Conservation (phyloP, 225 moss, liverwort and hornwort genomes). For the Marchantia polymorpha region DNA sequence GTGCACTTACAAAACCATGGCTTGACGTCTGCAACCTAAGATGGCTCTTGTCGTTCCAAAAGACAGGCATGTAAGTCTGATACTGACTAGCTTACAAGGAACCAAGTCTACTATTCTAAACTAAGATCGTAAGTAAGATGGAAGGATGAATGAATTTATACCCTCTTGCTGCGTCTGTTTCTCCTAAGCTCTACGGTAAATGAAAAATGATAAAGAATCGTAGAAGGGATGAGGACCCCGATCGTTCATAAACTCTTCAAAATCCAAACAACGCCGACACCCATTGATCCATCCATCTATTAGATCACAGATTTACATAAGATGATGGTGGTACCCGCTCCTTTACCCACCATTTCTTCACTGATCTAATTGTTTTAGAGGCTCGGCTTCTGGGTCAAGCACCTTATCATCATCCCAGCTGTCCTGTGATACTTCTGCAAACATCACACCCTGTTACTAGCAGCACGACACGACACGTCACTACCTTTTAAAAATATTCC, state of each 20-base stretch:
- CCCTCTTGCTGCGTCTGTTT: not conserved
- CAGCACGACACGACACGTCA: not conserved
- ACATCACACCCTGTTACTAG: slow-evolving; percentile 20
- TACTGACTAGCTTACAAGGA: not conserved
- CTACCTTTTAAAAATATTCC: not conserved
- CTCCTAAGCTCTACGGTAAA: slow-evolving; percentile 18
- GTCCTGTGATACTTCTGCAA: slow-evolving; percentile 39
- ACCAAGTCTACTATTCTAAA: slow-evolving; percentile 12
- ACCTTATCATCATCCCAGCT: slow-evolving; percentile 31
- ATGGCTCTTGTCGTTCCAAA: not conserved
- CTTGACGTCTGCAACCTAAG: not conserved
- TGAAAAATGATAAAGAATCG: not conserved
- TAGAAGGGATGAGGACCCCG: not conserved
- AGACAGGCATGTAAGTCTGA: not conserved
- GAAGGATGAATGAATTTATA: slow-evolving; percentile 3
- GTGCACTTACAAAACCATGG: not conserved
- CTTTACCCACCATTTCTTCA: not conserved
- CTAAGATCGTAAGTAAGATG: not conserved
- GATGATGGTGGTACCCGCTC: not conserved
- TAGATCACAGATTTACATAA: not conserved
- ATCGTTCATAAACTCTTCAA: not conserved
- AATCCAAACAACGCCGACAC: not conserved
- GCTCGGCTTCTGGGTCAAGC: slow-evolving; percentile 39
- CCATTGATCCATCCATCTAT: not conserved
- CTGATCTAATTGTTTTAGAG: slow-evolving; percentile 26